These are phyloP conservation scores for Aspergillus haitiensis DNA, from an alignment of 495 filamentous ascomycete genomes.

Conservation along the genomic window DNA sequence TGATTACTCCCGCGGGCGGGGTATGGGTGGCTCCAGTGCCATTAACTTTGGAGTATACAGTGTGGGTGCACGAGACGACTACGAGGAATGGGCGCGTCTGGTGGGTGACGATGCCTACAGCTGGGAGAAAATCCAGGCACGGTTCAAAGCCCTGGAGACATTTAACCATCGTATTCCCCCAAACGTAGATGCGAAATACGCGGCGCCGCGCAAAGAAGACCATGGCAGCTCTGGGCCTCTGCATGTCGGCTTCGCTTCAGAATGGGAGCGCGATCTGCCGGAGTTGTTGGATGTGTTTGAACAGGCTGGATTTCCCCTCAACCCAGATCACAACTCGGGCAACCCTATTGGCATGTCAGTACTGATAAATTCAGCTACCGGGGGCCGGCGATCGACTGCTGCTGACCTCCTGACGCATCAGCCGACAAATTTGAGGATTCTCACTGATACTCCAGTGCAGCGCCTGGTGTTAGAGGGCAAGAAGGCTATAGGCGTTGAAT, in stretches of 20 bases:
- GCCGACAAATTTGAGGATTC: constrained; percentile 53
- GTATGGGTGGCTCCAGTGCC: constrained; percentile 59
- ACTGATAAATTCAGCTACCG: constrained; percentile 45
- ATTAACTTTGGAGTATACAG: constrained; percentile 65
- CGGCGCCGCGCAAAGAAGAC: constrained; percentile 28
- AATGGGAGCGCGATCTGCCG: constrained; percentile 52
- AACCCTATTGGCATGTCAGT: constrained; percentile 59
- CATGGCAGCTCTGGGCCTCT: constrained; percentile 54
- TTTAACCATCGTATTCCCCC: constrained; percentile 44
- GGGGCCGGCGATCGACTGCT: constrained; percentile 54
- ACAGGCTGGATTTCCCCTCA: constrained; percentile 47
- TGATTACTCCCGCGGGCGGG: constrained; percentile 58
- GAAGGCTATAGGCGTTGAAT: constrained; percentile 52
- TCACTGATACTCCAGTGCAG: constrained; percentile 49
- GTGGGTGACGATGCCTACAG: constrained; percentile 46
- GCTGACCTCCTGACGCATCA: constrained; percentile 45
- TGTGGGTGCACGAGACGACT: constrained; percentile 59
- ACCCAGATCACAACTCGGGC: constrained; percentile 60
- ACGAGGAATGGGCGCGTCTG: constrained; percentile 52
- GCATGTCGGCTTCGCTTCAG: constrained; percentile 45
- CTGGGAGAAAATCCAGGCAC: constrained; percentile 50
- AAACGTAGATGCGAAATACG: constrained; percentile 31
- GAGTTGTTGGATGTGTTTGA: constrained; percentile 46
- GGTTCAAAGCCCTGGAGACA: constrained; percentile 54
- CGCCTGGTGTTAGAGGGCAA: constrained; percentile 53